Evolutionary conservation across 441 rosid genomes (phyloP).

Genomic region (Brassica hybrid): DNA sequence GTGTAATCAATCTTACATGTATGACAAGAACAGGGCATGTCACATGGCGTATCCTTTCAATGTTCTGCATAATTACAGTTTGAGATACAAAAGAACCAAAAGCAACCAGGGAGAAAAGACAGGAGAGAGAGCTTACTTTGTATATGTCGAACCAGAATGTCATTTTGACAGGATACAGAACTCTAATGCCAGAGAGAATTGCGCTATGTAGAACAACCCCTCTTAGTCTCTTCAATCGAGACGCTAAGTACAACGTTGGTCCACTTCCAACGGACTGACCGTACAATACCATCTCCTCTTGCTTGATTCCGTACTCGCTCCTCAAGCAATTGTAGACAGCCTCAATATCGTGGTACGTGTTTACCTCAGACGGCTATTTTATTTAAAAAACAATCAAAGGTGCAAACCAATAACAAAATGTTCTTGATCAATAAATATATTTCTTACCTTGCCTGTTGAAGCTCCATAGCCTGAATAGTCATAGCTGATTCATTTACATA

Average conservation of each 20-base stretch:
- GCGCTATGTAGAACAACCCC: conserved; percentile 88
- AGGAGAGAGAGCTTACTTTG: conserved; percentile 52
- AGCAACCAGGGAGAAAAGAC: not conserved
- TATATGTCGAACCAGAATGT: conserved; percentile 90
- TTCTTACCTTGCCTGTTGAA: conserved; percentile 86
- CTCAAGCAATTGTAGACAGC: conserved; percentile 81
- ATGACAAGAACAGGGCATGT: conserved; percentile 84
- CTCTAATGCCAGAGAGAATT: conserved; percentile 89
- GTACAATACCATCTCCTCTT: conserved; percentile 78
- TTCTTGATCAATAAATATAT: not conserved
- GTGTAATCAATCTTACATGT: conserved; percentile 63
- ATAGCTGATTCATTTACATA: conserved; percentile 55
- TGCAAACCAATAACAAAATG: not conserved
- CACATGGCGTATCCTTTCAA: conserved; percentile 83
- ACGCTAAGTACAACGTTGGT: conserved; percentile 65
- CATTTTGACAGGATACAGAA: conserved; percentile 81
- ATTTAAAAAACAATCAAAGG: conserved; percentile 26
- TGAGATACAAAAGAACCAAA: conserved; percentile 9
- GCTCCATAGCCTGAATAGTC: conserved; percentile 97
- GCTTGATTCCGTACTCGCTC: conserved; percentile 69
- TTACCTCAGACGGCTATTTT: conserved; percentile 72
- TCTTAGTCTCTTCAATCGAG: conserved; percentile 63
- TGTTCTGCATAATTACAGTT: conserved; percentile 63
- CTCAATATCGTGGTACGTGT: conserved; percentile 87
- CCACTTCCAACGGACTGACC: conserved; percentile 98